Percentiles rank a stretch among this genome's conserved stretches.
These are phyloP conservation scores for Dioscorea dumetorum DNA, from an alignment of 106 monocot genomes.

Conservation along the genomic window DNA sequence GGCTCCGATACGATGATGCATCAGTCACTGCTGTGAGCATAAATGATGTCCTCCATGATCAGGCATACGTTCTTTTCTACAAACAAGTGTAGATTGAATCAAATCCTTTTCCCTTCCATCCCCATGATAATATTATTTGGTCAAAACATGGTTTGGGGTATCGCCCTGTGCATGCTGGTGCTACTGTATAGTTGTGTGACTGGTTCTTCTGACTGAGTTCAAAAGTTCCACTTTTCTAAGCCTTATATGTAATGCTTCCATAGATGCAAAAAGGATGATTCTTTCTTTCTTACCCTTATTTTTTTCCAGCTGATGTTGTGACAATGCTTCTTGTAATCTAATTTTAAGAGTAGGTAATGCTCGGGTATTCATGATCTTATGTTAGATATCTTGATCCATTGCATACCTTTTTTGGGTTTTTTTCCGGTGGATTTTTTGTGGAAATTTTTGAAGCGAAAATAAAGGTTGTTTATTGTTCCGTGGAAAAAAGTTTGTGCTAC, in stretches of 20 bases:
- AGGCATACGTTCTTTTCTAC: slow-evolving; percentile 75
- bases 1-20: slow-evolving; percentile 67
- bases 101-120: background rate
- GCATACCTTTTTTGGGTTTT: no score
- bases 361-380: no score
- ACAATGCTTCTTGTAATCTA: no score
- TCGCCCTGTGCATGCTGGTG: background rate
- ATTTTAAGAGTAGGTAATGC: no score
- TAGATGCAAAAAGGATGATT: no score
- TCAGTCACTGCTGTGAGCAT: slow-evolving; percentile 31
- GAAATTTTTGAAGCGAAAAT: no score
- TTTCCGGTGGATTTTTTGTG: no score
- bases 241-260: background rate
- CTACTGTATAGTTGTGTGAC: background rate
- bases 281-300: no score
- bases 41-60: slow-evolving; percentile 64
- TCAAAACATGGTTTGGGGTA: background rate
- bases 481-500: no score
- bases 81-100: slow-evolving; percentile 31
- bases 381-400: no score
- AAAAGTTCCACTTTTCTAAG: background rate
- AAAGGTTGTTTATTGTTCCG: no score
- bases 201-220: background rate
- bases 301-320: no score
- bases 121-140: background rate